These are phyloP conservation scores for Elongisporangium senticosum DNA, from an alignment of 352 stramenopile genomes.

Conservation along the genomic window DNA sequence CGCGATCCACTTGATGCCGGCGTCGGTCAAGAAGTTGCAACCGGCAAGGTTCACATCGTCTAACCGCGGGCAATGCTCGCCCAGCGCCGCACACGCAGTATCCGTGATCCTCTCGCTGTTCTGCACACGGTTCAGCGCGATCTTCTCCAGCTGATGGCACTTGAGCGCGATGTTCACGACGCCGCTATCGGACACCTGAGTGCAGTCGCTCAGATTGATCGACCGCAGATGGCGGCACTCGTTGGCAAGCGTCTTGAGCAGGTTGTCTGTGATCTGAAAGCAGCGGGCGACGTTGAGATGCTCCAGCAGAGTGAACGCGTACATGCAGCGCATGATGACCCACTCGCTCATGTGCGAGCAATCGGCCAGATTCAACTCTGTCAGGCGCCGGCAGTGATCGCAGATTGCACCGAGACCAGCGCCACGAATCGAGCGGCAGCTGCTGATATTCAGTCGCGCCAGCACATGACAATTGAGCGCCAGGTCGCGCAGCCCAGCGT, in stretches of 20 bases:
- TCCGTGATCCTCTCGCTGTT: slow-evolving; percentile 85
- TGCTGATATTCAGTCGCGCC: slow-evolving; percentile 45
- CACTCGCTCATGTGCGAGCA: slow-evolving; percentile 59
- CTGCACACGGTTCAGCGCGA: slow-evolving; percentile 56
- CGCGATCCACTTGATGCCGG: slow-evolving; percentile 85
- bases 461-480: slow-evolving; percentile 41
- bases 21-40: slow-evolving; percentile 87
- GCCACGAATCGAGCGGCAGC: slow-evolving; percentile 38
- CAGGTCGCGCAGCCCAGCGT: slow-evolving; percentile 47
- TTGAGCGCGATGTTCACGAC: slow-evolving; percentile 75
- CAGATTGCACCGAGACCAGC: slow-evolving; percentile 57
- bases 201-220: slow-evolving; percentile 75
- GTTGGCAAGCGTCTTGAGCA: slow-evolving; percentile 76
- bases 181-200: slow-evolving; percentile 77
- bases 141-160: slow-evolving; percentile 62
- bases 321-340: slow-evolving; percentile 64
- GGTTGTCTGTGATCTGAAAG: slow-evolving; percentile 73
- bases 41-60: slow-evolving; percentile 68
- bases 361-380: slow-evolving; percentile 38
- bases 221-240: slow-evolving; percentile 60
- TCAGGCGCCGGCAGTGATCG: slow-evolving; percentile 40
- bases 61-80: slow-evolving; percentile 48
- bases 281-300: slow-evolving; percentile 71
- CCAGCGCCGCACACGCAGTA: slow-evolving; percentile 77
- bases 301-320: slow-evolving; percentile 42